Evolutionary conservation across 495 filamentous ascomycete species (phyloP).

Genomic region (Penicillium paradoxum): DNA sequence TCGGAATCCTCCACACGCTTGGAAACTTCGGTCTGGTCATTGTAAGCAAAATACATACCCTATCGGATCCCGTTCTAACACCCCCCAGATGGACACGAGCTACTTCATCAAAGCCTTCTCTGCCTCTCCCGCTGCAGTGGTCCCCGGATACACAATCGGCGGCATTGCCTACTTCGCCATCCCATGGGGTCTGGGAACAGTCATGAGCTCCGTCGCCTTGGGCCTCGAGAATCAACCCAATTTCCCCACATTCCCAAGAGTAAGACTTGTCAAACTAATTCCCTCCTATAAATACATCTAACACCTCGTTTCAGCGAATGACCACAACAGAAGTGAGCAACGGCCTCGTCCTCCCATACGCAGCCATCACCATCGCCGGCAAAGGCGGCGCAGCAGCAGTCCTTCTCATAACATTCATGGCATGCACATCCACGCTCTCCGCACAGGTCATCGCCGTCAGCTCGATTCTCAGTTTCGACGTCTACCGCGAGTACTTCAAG

Average conservation of each 20-base stretch:
- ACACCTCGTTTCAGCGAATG: constrained; percentile 25
- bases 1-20: constrained; percentile 42
- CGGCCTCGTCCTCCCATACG: constrained; percentile 41
- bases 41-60: constrained; percentile 17
- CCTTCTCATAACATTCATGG: constrained; percentile 44
- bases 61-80: constrained; percentile 2
- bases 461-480: constrained; percentile 39
- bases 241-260: constrained; percentile 43
- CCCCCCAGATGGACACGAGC: constrained; percentile 37
- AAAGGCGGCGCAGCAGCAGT: constrained; percentile 39
- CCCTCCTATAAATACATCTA: neutral
- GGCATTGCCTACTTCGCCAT: constrained; percentile 43
- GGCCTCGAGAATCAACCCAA: constrained; percentile 36
- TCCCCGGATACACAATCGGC: constrained; percentile 43
- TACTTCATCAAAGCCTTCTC: constrained; percentile 47
- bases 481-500: constrained; percentile 45
- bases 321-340: constrained; percentile 32
- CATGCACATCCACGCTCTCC: constrained; percentile 39
- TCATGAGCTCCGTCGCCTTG: constrained; percentile 37
- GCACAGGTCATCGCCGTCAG: constrained; percentile 42
- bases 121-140: constrained; percentile 31
- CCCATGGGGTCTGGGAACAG: constrained; percentile 40
- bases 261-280: constrained; percentile 8
- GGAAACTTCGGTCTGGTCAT: constrained; percentile 41
- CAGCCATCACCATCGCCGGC: constrained; percentile 38